Conservation (phyloP, 495 filamentous ascomycete species). For the Penicillium cataractarum region DNA sequence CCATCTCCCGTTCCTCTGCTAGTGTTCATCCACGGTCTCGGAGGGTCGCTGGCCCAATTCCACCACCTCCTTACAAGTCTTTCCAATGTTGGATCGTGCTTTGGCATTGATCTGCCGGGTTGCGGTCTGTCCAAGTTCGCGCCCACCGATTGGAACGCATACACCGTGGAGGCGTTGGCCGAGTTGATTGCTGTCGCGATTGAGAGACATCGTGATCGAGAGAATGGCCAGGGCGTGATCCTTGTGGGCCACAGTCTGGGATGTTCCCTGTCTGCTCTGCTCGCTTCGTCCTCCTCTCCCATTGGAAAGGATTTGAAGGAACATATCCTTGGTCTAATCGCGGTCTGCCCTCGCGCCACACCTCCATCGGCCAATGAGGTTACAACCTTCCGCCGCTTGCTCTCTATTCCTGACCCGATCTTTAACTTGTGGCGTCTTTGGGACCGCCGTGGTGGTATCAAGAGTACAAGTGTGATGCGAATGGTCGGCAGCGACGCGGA, state of each 20-base stretch:
- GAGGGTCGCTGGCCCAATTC: conserved; percentile 88
- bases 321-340: conserved; percentile 74
- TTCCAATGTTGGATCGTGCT: conserved; percentile 81
- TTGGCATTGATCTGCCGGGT: conserved; percentile 88
- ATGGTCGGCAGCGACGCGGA: conserved; percentile 80
- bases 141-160: conserved; percentile 74
- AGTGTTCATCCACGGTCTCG: conserved; percentile 90
- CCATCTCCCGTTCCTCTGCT: conserved; percentile 78
- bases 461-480: conserved; percentile 77
- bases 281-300: conserved; percentile 65
- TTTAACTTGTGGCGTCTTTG: conserved; percentile 80
- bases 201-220: conserved; percentile 65
- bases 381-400: conserved; percentile 54
- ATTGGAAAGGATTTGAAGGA: conserved; percentile 52
- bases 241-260: conserved; percentile 90
- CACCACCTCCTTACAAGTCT: conserved; percentile 79
- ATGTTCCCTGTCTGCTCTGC: conserved; percentile 71
- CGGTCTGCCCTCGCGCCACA: conserved; percentile 73
- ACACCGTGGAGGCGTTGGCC: conserved; percentile 73
- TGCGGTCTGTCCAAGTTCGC: conserved; percentile 79
- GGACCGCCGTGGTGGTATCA: conserved; percentile 76
- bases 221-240: conserved; percentile 72
- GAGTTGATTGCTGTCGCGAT: conserved; percentile 76
- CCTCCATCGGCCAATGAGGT: conserved; percentile 60
- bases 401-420: conserved; percentile 68